These are phyloP conservation scores for Epichloe gansuensis DNA, from an alignment of 2,329 filamentous ascomycete species.

Conservation along the genomic window DNA sequence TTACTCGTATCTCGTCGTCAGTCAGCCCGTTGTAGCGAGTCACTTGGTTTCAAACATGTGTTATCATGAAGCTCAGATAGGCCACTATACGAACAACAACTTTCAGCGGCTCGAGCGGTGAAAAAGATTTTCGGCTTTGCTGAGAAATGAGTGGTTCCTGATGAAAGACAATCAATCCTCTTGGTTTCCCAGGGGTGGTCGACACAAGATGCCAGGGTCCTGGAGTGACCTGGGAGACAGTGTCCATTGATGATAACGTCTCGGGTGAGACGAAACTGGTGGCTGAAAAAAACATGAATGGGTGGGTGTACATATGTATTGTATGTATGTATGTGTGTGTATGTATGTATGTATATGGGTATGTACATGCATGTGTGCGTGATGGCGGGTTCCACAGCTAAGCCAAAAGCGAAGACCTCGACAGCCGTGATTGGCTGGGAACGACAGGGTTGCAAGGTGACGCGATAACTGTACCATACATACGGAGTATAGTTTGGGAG, in stretches of 20 bases:
- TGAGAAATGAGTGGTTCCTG: neutral
- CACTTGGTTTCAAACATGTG: no score
- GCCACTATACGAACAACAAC: neutral
- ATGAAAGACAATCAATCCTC: neutral
- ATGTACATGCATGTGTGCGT: neutral
- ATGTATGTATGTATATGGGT: rapidly evolving
- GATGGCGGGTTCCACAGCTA: neutral
- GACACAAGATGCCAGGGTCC: no score
- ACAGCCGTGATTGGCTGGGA: neutral
- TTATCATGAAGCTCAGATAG: no score
- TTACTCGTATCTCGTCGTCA: no score
- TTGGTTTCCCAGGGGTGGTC: neutral
- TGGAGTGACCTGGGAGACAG: no score
- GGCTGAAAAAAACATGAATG: neutral
- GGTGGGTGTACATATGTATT: no score
- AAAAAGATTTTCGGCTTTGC: neutral
- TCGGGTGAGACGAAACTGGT: neutral
- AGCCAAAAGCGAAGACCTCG: neutral
- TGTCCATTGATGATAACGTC: no score
- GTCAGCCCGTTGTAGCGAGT: no score
- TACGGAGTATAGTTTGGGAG: neutral
- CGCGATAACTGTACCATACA: neutral
- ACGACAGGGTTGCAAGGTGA: neutral
- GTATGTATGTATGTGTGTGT: no score
- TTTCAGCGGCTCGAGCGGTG: neutral